These are phyloP conservation scores for Saturnispora zaruensis DNA, from an alignment of 805 yeast genomes.

Conservation along the genomic window DNA sequence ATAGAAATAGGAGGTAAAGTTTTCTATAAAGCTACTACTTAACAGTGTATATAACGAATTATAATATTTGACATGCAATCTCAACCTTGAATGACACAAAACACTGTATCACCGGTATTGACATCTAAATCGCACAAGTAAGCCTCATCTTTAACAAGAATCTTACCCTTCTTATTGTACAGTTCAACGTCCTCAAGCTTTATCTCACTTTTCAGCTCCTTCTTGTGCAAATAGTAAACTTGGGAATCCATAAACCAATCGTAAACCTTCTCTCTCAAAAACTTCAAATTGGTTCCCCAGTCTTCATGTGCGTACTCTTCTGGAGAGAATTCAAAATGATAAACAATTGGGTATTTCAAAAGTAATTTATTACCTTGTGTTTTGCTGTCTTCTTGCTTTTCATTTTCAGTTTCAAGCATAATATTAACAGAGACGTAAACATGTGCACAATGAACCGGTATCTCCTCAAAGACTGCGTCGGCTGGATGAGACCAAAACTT, in stretches of 20 bases:
- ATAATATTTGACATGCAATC: background rate
- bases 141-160: slow-evolving; percentile 33
- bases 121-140: slow-evolving; percentile 45
- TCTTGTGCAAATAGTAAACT: slow-evolving; percentile 20
- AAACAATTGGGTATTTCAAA: slow-evolving; percentile 35
- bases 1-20: slow-evolving; percentile 3
- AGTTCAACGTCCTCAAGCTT: slow-evolving; percentile 28
- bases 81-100: slow-evolving; percentile 25
- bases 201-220: slow-evolving; percentile 11
- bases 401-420: slow-evolving; percentile 8
- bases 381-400: slow-evolving; percentile 11
- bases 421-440: slow-evolving; percentile 48
- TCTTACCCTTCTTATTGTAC: slow-evolving; percentile 27
- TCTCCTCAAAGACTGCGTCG: slow-evolving; percentile 55
- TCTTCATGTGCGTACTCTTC: slow-evolving; percentile 71
- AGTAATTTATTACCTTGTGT: slow-evolving; percentile 12
- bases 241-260: slow-evolving; percentile 42
- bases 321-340: slow-evolving; percentile 73
- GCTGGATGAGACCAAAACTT: slow-evolving; percentile 26
- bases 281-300: slow-evolving; percentile 58
- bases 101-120: slow-evolving; percentile 42
- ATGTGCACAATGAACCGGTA: slow-evolving; percentile 76
- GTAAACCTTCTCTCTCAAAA: slow-evolving; percentile 50
- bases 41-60: background rate
- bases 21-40: background rate